phyloP scores from a whole-genome alignment of 257 asterid genomes.

The Ajuga chamaepitys region DNA sequence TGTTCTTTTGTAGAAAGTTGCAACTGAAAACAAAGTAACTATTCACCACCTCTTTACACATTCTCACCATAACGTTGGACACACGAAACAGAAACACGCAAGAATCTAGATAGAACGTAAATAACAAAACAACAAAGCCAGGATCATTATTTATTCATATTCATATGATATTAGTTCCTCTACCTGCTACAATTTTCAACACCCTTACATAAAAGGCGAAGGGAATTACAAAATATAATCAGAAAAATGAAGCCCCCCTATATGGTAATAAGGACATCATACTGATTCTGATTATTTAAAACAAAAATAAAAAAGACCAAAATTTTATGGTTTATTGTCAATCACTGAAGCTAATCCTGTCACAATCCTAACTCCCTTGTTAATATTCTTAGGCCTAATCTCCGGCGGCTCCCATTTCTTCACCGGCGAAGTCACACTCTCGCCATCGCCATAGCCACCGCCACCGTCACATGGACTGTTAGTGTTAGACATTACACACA shows the following conservation, averaged over 20 bases:
- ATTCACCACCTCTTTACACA: too few relatives aligned
- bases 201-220: slow-evolving; percentile 67
- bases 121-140: too few relatives aligned
- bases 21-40: too few relatives aligned
- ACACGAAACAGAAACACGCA: too few relatives aligned
- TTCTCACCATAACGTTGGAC: too few relatives aligned
- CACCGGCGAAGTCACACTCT: neutral
- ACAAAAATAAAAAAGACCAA: slow-evolving; percentile 13
- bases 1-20: too few relatives aligned
- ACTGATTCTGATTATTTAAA: neutral
- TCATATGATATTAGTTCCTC: slow-evolving; percentile 12
- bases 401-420: slow-evolving; percentile 43
- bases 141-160: too few relatives aligned
- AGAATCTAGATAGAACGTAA: too few relatives aligned
- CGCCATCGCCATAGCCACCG: neutral
- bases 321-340: slow-evolving; percentile 37
- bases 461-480: neutral
- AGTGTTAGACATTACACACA: slow-evolving; percentile 20
- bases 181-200: slow-evolving; percentile 11
- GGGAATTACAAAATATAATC: slow-evolving; percentile 34
- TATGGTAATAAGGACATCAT: slow-evolving; percentile 12
- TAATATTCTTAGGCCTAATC: slow-evolving; percentile 35
- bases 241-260: slow-evolving; percentile 3
- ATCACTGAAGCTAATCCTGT: slow-evolving; percentile 73
- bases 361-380: slow-evolving; percentile 39